These are phyloP conservation scores for Castanea mollissima DNA, from an alignment of 306 rosid genomes.

Conservation along the genomic window DNA sequence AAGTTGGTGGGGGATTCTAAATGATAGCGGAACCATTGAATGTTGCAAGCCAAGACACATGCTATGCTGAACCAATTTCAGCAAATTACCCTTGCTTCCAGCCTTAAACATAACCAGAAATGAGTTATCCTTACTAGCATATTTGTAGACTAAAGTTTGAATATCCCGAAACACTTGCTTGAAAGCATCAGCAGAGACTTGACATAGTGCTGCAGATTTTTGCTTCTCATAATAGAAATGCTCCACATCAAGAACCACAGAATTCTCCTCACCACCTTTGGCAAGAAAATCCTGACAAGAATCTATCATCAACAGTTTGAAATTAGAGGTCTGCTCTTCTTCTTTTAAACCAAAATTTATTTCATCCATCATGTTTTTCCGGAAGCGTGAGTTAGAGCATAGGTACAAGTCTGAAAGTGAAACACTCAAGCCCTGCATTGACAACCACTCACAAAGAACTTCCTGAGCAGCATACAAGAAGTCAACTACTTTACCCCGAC, in stretches of 20 bases:
- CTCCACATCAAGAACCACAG: constrained; percentile 37
- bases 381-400: constrained; percentile 47
- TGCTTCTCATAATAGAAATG: constrained; percentile 62
- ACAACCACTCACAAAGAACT: constrained; percentile 87
- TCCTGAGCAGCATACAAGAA: constrained; percentile 62
- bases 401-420: constrained; percentile 79
- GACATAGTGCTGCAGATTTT: constrained; percentile 65
- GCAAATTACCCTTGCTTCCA: constrained; percentile 94
- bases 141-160: constrained; percentile 64
- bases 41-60: constrained; percentile 96
- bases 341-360: constrained; percentile 65
- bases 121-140: constrained; percentile 56
- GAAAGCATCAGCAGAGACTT: constrained; percentile 83
- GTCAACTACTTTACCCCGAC: constrained; percentile 47
- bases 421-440: constrained; percentile 84
- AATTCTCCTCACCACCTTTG: constrained; percentile 38
- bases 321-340: constrained; percentile 60
- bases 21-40: constrained; percentile 74
- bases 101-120: constrained; percentile 81
- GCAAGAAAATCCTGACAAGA: constrained; percentile 42
- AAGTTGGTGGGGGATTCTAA: constrained; percentile 64
- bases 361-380: constrained; percentile 80
- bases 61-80: constrained; percentile 79
- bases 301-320: constrained; percentile 66
- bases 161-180: constrained; percentile 70